Percentiles rank a stretch among this genome's conserved stretches.
Conservation (phyloP, 2,329 filamentous ascomycete genomes). For the Claviceps quebecensis region DNA sequence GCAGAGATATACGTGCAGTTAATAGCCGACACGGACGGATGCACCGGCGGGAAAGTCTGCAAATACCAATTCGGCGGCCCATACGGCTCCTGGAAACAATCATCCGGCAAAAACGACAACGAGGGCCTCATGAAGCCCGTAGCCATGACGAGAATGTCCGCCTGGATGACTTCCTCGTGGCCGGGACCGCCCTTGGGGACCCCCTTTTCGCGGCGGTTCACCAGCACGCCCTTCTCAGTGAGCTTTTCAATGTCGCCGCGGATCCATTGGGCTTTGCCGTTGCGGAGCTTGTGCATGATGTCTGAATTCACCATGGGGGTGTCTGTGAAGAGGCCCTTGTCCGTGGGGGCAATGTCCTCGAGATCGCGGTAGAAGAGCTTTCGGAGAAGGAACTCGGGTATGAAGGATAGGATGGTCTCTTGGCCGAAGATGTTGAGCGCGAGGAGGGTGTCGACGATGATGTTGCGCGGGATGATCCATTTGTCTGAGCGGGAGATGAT, state of each 20-base stretch:
- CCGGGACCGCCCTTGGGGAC: conserved; percentile 68
- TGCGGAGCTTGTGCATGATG: conserved; percentile 60
- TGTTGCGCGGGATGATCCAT: conserved; percentile 76
- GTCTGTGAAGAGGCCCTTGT: conserved; percentile 64
- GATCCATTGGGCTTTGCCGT: conserved; percentile 62
- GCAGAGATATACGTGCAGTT: conserved; percentile 73
- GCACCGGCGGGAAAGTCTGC: conserved; percentile 66
- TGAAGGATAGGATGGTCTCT: conserved; percentile 61
- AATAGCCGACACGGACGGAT: conserved; percentile 62
- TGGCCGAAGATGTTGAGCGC: conserved; percentile 67
- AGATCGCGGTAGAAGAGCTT: conserved; percentile 76
- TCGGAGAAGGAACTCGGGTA: conserved; percentile 62
- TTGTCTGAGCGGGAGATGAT: conserved; percentile 69
- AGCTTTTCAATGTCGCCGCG: conserved; percentile 65
- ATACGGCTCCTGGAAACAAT: conserved; percentile 62
- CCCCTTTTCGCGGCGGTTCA: conserved; percentile 58
- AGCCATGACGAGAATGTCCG: conserved; percentile 69
- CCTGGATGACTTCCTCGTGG: conserved; percentile 47
- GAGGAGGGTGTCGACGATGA: conserved; percentile 58
- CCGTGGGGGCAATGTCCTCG: conserved; percentile 51
- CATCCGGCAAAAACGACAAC: conserved; percentile 57
- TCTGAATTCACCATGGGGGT: conserved; percentile 83
- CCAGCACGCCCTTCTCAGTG: conserved; percentile 46
- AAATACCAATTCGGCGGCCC: conserved; percentile 77
- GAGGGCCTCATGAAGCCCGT: conserved; percentile 67